A percentile compares a stretch with the other conserved stretches of the same genome.
phyloP scores from a whole-genome alignment of 768 basidiomycete species.

The Podaxis carcinomalis region DNA sequence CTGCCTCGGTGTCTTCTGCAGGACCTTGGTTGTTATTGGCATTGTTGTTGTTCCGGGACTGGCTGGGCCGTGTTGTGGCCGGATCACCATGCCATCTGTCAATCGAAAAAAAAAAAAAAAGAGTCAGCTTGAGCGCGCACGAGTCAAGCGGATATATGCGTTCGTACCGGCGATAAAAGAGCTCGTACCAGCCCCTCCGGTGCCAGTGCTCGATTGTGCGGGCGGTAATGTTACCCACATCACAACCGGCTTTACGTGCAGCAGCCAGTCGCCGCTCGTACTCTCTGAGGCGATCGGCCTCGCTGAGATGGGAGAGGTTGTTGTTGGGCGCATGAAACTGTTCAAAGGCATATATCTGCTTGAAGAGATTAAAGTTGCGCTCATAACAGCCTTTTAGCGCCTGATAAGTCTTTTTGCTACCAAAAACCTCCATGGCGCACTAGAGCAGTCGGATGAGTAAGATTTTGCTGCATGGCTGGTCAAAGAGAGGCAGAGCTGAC shows the following conservation, averaged over 20 bases:
- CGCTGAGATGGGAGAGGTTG: constrained; percentile 39
- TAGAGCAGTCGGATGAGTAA: constrained; percentile 23
- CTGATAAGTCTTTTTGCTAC: constrained; percentile 75
- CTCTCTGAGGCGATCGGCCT: constrained; percentile 64
- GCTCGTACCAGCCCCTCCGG: constrained; percentile 67
- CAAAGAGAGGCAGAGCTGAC: constrained; percentile 29
- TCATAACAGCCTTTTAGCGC: constrained; percentile 84
- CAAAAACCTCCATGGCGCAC: constrained; percentile 72
- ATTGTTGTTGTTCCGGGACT: constrained; percentile 29
- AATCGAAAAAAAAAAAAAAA: background rate
- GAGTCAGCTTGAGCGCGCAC: background rate
- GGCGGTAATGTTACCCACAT: constrained; percentile 70
- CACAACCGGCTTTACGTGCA: constrained; percentile 61
- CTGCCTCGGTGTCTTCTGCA: constrained; percentile 39
- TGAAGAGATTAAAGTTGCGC: constrained; percentile 81
- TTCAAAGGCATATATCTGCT: constrained; percentile 76
- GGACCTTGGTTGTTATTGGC: constrained; percentile 23
- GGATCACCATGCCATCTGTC: constrained; percentile 66
- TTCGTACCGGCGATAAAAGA: constrained; percentile 63
- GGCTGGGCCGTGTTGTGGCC: constrained; percentile 46
- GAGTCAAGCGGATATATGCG: background rate
- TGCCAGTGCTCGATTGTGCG: constrained; percentile 81
- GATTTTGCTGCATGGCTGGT: background rate
- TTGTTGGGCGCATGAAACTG: constrained; percentile 31
- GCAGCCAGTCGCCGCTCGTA: constrained; percentile 68